These are phyloP conservation scores for Amanita fuliginea DNA, from an alignment of 768 basidiomycete species.

Conservation along the genomic window DNA sequence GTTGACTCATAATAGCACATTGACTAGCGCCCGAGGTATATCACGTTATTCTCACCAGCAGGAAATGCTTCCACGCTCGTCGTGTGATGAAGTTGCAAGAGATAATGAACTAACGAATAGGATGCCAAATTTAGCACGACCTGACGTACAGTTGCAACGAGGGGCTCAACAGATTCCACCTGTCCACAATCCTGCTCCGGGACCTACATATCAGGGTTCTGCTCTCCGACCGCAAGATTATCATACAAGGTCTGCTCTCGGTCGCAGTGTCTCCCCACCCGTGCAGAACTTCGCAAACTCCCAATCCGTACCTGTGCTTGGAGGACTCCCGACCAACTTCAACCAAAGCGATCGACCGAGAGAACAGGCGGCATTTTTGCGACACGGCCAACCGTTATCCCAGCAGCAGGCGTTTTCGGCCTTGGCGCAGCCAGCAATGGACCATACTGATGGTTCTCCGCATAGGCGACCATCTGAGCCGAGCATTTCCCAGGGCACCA, in stretches of 20 bases:
- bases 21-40: neutral
- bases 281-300: neutral
- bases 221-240: neutral
- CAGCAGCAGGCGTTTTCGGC: neutral
- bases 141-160: constrained; percentile 19
- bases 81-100: neutral
- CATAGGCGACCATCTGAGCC: constrained; percentile 43
- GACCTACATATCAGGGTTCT: constrained; percentile 12
- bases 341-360: neutral
- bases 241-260: neutral
- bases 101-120: constrained; percentile 4
- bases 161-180: constrained; percentile 15
- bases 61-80: neutral
- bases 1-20: neutral
- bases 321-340: neutral
- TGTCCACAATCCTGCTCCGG: constrained; percentile 13
- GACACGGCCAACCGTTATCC: neutral
- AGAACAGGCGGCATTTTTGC: constrained; percentile 1
- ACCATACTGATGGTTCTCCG: neutral
- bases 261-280: neutral
- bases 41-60: neutral
- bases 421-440: neutral
- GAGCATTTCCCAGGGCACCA: constrained; percentile 17
- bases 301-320: neutral
- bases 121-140: constrained; percentile 14